These are phyloP conservation scores for Rhizomucor miehei DNA, from an alignment of 371 early-diverging fungal genomes.

Conservation along the genomic window DNA sequence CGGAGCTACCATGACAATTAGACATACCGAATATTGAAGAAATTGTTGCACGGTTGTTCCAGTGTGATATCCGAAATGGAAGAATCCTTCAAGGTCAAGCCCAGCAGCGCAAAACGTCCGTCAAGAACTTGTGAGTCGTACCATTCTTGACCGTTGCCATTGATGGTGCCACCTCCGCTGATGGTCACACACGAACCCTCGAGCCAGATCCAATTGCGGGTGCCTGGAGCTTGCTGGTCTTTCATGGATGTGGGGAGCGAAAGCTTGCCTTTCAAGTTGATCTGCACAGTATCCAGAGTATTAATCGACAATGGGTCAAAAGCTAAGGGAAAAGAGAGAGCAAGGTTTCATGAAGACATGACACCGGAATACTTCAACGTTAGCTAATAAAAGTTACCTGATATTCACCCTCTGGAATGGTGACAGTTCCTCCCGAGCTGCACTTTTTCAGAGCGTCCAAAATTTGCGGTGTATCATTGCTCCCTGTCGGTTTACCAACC, in stretches of 20 bases:
- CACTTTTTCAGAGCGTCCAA: conserved; percentile 6
- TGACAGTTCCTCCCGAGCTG: conserved; percentile 7
- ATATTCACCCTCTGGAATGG: conserved; percentile 9
- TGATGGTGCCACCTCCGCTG: conserved; percentile 5
- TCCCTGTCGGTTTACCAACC: conserved; percentile 4
- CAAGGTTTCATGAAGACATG: too few species aligned
- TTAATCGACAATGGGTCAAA: conserved; percentile 3
- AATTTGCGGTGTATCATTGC: conserved; percentile 10
- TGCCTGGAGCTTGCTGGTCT: conserved; percentile 6
- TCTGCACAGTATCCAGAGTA: conserved; percentile 2
- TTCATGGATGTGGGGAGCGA: conserved; percentile 3
- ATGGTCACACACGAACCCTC: conserved; percentile 12
- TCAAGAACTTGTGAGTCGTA: conserved; percentile 8
- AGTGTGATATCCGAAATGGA: conserved; percentile 2
- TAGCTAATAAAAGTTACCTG: conserved; percentile 3
- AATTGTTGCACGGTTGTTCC: conserved; percentile 12
- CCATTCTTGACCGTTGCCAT: conserved; percentile 15
- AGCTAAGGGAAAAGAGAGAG: conserved; percentile 1
- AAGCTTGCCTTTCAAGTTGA: conserved; percentile 6
- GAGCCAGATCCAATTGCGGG: conserved; percentile 11
- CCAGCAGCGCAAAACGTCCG: conserved; percentile 9
- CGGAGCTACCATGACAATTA: too few species aligned
- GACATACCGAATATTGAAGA: conserved; percentile 11
- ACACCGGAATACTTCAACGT: too few species aligned
- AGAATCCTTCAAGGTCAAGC: conserved; percentile 8